Evolutionary conservation across 2,329 filamentous ascomycete genomes (phyloP), one percentile per base, ranked within the genome.

Genomic region (Zasmidium citrigriseum): DNA sequence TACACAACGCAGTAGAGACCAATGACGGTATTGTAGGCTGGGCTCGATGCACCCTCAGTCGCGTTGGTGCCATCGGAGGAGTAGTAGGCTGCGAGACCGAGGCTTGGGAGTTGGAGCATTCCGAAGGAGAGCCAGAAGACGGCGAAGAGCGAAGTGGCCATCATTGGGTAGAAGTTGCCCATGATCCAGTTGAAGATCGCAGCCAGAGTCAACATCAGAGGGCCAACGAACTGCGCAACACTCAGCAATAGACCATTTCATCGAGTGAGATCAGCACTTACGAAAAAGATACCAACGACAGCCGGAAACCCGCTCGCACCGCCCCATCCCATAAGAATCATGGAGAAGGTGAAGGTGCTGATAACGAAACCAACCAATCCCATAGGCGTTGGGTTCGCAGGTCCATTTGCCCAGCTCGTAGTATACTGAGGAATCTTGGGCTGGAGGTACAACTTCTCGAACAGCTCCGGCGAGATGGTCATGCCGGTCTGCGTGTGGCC

Each of bases 111-210:
- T 58, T 83, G 77, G 1, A 83, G 70, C 48, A 82, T 65, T 16
- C 79, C 81, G 64, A 84, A 83, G 1, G 77, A 80, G 3, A 82
- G 72, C 79, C 80, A 83, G 67, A 83, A 83, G 63, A 82, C 79
- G 44, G 75, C 72, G 62, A 83, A 83, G 38, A 83, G 73, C 3
- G 77, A 79, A 70, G 80, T 64, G 14, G 52, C 59, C 59, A 62
- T 63, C 58, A 63, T 61, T 50, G 77, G 72, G 61, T 80, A 78
- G 74, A 80, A 80, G 64, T 80, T 80, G 4, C 77, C 77, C 75
- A 80, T 78, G 47, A 83, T 76, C 80, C 80, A 83, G 61, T 83
- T 79, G 61, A 82, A 82, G 5, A 83, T 77, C 56, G 79, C 77
- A 25, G 76, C 72, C 29, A 81, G 74, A 14, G 76, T 66, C 5